phyloP scores from a whole-genome alignment of 176 grass and related monocot genomes.

The Oryza glumipatula region DNA sequence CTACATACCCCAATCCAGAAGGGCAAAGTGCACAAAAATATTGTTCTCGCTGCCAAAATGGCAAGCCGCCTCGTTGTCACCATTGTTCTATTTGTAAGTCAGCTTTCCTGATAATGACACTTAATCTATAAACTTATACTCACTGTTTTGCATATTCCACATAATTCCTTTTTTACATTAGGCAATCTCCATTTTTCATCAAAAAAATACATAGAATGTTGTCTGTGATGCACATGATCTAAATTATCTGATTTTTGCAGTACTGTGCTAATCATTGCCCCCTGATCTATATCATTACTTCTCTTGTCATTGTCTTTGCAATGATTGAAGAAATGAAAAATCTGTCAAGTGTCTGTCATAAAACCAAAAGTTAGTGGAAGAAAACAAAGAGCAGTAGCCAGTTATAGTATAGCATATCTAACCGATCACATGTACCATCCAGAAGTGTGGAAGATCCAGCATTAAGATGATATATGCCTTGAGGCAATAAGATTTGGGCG shows the following conservation, averaged over 20 bases:
- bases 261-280: background rate
- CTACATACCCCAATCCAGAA: slow-evolving; percentile 49
- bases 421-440: background rate
- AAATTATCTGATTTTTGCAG: background rate
- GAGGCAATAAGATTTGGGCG: background rate
- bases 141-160: slow-evolving; percentile 3
- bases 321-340: slow-evolving; percentile 27
- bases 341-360: slow-evolving; percentile 12
- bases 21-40: slow-evolving; percentile 50
- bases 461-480: background rate
- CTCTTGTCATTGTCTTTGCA: background rate
- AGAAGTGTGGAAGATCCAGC: background rate
- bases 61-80: slow-evolving; percentile 90
- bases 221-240: background rate
- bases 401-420: slow-evolving; percentile 2
- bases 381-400: background rate
- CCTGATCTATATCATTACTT: background rate
- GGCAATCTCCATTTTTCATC: background rate
- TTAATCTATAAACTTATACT: slow-evolving; percentile 26
- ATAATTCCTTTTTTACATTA: background rate
- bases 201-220: background rate
- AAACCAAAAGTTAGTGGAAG: background rate
- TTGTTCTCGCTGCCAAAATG: slow-evolving; percentile 78
- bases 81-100: slow-evolving; percentile 96
- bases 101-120: slow-evolving; percentile 11